A percentile compares a stretch with the other conserved stretches of the same genome.
Evolutionary conservation across 306 rosid genomes (phyloP).

Genomic region (Lathyrus oleraceus): DNA sequence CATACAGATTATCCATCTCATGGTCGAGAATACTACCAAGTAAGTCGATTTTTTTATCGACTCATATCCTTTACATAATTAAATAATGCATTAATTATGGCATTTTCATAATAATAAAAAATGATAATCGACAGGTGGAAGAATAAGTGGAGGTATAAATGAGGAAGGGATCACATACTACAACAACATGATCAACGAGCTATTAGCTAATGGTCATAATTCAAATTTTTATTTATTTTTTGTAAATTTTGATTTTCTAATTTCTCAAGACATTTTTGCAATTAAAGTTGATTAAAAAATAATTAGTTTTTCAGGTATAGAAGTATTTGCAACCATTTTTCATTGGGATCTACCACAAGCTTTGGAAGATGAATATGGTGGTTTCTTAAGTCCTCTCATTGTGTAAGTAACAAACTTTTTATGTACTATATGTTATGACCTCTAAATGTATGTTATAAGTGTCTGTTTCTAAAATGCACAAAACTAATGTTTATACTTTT

Average conservation of each 20-base stretch:
- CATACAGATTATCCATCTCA: constrained; percentile 67
- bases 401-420: constrained; percentile 43
- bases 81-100: not conserved
- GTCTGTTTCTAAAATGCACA: not conserved
- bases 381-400: constrained; percentile 51
- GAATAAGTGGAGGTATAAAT: constrained; percentile 59
- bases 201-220: constrained; percentile 52
- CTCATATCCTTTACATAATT: not conserved
- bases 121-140: constrained; percentile 42
- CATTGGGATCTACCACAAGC: constrained; percentile 79
- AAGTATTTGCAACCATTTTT: constrained; percentile 60
- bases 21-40: constrained; percentile 76
- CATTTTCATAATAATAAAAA: not conserved
- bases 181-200: constrained; percentile 58
- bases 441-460: too few relatives aligned
- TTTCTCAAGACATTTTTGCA: not conserved
- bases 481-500: not conserved
- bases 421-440: too few relatives aligned
- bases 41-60: constrained; percentile 38
- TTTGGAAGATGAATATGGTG: constrained; percentile 63
- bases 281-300: not conserved
- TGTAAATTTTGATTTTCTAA: constrained; percentile 8
- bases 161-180: constrained; percentile 55
- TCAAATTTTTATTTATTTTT: not conserved
- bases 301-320: not conserved